Evolutionary conservation across 352 stramenopile genomes (phyloP), one percentile per base, ranked within the genome.

Genomic region (Globisporangium canariense): DNA sequence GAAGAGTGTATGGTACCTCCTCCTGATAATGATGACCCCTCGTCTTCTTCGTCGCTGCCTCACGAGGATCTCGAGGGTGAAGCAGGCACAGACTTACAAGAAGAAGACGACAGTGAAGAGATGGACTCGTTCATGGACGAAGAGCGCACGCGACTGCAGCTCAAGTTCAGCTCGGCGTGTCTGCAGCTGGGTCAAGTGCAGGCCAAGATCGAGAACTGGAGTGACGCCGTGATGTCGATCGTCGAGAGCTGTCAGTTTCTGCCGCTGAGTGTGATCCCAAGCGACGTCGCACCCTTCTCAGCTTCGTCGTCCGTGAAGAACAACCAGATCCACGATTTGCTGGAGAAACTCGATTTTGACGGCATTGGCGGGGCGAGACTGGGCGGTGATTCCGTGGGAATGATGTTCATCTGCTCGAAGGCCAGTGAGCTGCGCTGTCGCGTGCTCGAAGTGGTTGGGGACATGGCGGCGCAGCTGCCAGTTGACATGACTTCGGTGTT

Each of bases 51-150:
- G 3, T 65, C 65, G 3, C 53, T 82, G 41, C 75, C 67, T 11
- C 69, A 81, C 30, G 66, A 76, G 5, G 67, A 69, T 58, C 60
- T 60, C 20, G 50, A 52, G 3, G 64, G 68, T 49, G 60, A 67
- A 13, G 62, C 34, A 3, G 55, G 65, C 1, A 65, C 73, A 0
- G 54, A 70, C 14, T 60, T 65, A 30, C 45, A 65, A 41, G 65
- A 69, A 60, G 64, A 69, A 13, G 65, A 76, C 51, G 76, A 77
- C 18, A 67, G 75, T 0, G 70, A 70, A 25, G 65, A 66, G 11
- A 81, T 94, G 70, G 73, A 74, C 10, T 74, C 54, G 7, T 95
- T 93, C 58, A 89, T 95, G 81, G 68, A 86, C 30, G 86, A 95
- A 71, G 86, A 95, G 66, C 66, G 90, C 28, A 68, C 65, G 16